Base-by-base conservation (phyloP, 495 filamentous ascomycete genomes). In the Lepidopterella palustris region DNA sequence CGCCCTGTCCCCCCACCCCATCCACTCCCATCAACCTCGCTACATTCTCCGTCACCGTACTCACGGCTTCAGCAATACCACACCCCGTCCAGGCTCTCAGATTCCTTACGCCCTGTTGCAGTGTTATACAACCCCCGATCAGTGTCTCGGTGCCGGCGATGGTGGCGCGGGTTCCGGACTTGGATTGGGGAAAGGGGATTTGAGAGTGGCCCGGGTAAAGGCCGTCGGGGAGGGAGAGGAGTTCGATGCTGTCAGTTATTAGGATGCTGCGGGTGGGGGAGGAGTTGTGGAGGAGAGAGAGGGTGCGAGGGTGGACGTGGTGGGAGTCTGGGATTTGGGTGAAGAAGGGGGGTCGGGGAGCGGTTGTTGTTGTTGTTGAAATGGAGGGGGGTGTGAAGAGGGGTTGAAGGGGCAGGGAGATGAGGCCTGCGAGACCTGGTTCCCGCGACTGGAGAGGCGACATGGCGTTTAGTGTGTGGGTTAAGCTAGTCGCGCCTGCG, bases 291-390 rank as follows among this genome's bases (percentile, higher is more conserved):
- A 83, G 80, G 57, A 86, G 78, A 42, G 79, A 79, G 53, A 84
- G 77, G 5, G 83, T 78, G 3, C 78, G 74, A 3, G 83, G 83
- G 64, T 86, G 83, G 8, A 87, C 69, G 61, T 87, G 84, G 40
- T 84, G 80, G 6, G 80, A 82, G 62, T 85, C 84, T 2, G 83
- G 75, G 47, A 87, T 86, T 4, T 86, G 66, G 9, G 80, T 80
- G 66, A 80, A 87, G 63, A 73, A 87, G 0, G 83, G 83, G 2
- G 72, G 62, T 70, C 71, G 48, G 49, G 60, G 51, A 66, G 59
- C 15, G 31, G 31, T n/a, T 35, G 31, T 15, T 35, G 31, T 15
- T 35, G 31, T 6, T 24, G 32, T 69, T 71, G 61, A 76, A 74
- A 21, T 9, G 48, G 53, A 18, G 15, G 10, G 26, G 15, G 9